These are phyloP conservation scores for Phyllosticta paracitricarpa DNA, from an alignment of 2,329 filamentous ascomycete species.

Conservation along the genomic window DNA sequence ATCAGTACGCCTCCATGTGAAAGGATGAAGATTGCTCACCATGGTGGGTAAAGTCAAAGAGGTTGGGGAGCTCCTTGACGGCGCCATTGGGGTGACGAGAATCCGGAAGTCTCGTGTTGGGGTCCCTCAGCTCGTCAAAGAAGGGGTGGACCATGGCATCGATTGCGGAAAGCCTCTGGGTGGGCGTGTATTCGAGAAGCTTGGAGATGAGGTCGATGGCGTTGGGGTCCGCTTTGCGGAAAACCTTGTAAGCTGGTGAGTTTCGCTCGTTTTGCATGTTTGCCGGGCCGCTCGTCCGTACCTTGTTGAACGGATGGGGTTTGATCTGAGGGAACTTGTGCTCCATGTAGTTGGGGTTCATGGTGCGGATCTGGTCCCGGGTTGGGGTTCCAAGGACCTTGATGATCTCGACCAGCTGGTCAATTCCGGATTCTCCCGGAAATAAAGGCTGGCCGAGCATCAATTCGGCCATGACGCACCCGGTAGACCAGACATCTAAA, in stretches of 20 bases:
- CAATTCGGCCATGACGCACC: constrained; percentile 97
- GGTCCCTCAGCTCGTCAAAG: constrained; percentile 92
- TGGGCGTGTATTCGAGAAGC: constrained; percentile 92
- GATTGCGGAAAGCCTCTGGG: constrained; percentile 83
- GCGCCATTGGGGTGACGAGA: constrained; percentile 80
- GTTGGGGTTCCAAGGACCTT: constrained; percentile 96
- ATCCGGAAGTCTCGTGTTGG: constrained; percentile 83
- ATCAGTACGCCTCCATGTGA: constrained; percentile 12
- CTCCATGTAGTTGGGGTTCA: constrained; percentile 99
- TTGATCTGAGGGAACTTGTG: constrained; percentile 99
- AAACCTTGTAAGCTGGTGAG: constrained; percentile 49
- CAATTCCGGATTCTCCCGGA: constrained; percentile 95
- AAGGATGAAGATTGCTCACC: constrained; percentile 48
- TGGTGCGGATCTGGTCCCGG: constrained; percentile 94
- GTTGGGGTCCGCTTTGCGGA: constrained; percentile 87
- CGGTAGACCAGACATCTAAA: constrained; percentile 96
- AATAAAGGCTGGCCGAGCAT: constrained; percentile 98
- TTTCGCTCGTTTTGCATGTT: background rate
- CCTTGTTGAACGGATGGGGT: constrained; percentile 96
- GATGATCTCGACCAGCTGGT: constrained; percentile 98
- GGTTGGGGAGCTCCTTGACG: constrained; percentile 68
- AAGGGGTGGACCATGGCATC: constrained; percentile 98
- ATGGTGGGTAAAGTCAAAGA: constrained; percentile 91
- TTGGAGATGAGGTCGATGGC: constrained; percentile 93
- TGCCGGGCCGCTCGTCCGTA: constrained; percentile 23